These are phyloP conservation scores for Begonia masoniana DNA, from an alignment of 306 rosid species.

Conservation along the genomic window DNA sequence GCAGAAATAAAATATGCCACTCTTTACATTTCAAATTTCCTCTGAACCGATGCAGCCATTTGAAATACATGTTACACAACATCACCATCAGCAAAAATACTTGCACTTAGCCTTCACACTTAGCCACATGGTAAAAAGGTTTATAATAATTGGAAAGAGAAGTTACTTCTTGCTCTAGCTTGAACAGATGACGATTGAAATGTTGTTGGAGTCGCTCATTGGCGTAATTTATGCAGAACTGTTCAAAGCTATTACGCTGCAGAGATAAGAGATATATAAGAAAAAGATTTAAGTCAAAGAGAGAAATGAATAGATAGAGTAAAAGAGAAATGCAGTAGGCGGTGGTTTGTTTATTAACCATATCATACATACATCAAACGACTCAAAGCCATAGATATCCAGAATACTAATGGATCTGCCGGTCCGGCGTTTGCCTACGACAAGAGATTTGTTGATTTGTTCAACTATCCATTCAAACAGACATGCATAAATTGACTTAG, in stretches of 20 bases:
- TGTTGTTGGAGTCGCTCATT: constrained; percentile 97
- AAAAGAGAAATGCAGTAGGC: constrained; percentile 1
- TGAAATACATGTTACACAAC: too few relatives aligned
- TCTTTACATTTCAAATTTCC: too few relatives aligned
- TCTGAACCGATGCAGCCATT: too few relatives aligned
- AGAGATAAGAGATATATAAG: constrained; percentile 7
- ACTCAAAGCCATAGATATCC: constrained; percentile 97
- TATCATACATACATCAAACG: constrained; percentile 69
- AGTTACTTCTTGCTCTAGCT: constrained; percentile 95
- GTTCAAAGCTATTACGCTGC: constrained; percentile 97
- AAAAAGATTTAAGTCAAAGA: constrained; percentile 10
- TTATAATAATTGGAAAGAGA: background rate
- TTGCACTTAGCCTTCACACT: too few relatives aligned
- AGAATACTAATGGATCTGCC: constrained; percentile 99
- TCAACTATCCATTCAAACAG: constrained; percentile 94
- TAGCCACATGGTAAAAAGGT: background rate
- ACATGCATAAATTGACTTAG: constrained; percentile 87
- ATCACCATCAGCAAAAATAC: too few relatives aligned
- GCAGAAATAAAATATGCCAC: too few relatives aligned
- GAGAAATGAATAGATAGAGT: constrained; percentile 1
- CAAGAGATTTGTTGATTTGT: constrained; percentile 95
- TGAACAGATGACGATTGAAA: constrained; percentile 96
- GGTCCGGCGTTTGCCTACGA: constrained; percentile 89
- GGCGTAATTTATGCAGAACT: constrained; percentile 97
- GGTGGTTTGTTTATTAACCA: background rate